Evolutionary conservation across 768 basidiomycete species (phyloP).

Genomic region (Trametes cubensis): DNA sequence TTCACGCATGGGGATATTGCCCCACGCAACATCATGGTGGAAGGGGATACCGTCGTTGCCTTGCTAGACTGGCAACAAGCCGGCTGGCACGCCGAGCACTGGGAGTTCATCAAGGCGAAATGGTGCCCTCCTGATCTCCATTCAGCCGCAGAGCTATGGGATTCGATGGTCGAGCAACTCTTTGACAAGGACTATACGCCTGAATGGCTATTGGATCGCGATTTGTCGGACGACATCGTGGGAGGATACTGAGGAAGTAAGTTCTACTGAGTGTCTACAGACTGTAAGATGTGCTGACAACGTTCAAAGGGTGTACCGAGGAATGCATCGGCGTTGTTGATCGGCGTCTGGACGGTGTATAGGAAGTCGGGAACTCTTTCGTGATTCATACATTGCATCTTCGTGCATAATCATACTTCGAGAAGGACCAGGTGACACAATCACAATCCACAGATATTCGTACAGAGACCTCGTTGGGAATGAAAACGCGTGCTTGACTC

Average conservation of each 20-base stretch:
- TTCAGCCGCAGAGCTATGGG: slow-evolving; percentile 1
- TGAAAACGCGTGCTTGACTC: too few relatives aligned
- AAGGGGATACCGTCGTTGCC: slow-evolving; percentile 34
- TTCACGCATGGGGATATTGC: slow-evolving; percentile 48
- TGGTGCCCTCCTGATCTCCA: slow-evolving; percentile 21
- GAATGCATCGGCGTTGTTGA: too few relatives aligned
- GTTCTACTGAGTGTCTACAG: too few relatives aligned
- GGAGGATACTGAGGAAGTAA: background rate
- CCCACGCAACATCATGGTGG: slow-evolving; percentile 46
- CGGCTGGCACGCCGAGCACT: slow-evolving; percentile 42
- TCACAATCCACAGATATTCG: too few relatives aligned
- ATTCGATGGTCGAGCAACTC: background rate
- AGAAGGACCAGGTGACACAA: too few relatives aligned
- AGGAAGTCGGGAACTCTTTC: too few relatives aligned
- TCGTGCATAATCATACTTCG: too few relatives aligned
- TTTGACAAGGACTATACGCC: background rate
- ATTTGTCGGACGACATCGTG: slow-evolving; percentile 8
- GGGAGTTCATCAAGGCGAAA: slow-evolving; percentile 36
- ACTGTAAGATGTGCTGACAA: too few relatives aligned
- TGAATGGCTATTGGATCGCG: slow-evolving; percentile 5
- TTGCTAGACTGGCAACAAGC: slow-evolving; percentile 42
- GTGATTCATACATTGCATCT: too few relatives aligned
- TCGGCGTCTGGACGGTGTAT: too few relatives aligned
- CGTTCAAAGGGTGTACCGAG: too few relatives aligned
- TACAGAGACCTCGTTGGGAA: too few relatives aligned